Conservation (phyloP, 148 eudicot genomes). For the Cornus suecica region DNA sequence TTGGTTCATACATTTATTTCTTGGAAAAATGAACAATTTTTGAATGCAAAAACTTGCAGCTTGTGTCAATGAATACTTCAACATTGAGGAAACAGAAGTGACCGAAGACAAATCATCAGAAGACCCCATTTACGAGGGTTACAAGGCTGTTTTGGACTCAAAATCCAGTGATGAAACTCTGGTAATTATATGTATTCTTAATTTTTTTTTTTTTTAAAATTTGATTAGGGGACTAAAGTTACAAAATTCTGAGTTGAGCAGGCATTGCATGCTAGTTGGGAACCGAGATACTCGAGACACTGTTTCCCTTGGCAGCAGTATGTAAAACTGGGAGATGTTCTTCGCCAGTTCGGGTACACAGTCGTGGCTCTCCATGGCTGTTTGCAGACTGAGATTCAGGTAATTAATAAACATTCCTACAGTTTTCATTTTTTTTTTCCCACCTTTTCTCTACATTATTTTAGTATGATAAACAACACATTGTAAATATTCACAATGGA, state of each 20-base stretch:
- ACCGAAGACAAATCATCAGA: slow-evolving; percentile 37
- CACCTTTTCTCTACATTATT: background rate
- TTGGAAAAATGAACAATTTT: too few species aligned
- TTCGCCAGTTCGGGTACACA: slow-evolving; percentile 90
- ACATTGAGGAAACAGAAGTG: slow-evolving; percentile 31
- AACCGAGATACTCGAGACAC: slow-evolving; percentile 61
- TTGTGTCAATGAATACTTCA: slow-evolving; percentile 76
- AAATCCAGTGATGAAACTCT: slow-evolving; percentile 68
- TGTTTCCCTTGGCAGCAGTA: slow-evolving; percentile 84
- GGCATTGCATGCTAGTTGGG: slow-evolving; percentile 98
- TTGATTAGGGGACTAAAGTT: background rate
- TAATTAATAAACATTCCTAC: background rate
- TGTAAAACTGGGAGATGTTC: slow-evolving; percentile 67
- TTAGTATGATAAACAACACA: too few species aligned
- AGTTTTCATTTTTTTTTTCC: background rate
- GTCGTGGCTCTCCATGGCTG: slow-evolving; percentile 91
- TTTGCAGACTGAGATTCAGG: slow-evolving; percentile 90
- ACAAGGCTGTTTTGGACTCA: slow-evolving; percentile 72
- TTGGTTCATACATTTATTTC: background rate
- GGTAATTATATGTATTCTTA: slow-evolving; percentile 32
- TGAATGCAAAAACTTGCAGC: slow-evolving; percentile 37
- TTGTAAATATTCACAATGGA: too few species aligned
- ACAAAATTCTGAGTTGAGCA: slow-evolving; percentile 7
- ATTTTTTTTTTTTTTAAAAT: too few species aligned
- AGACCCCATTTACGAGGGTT: slow-evolving; percentile 68